A percentile compares a stretch with the other conserved stretches of the same genome.
Conservation (phyloP, 2,329 filamentous ascomycete species). For the Periconia sp. region DNA sequence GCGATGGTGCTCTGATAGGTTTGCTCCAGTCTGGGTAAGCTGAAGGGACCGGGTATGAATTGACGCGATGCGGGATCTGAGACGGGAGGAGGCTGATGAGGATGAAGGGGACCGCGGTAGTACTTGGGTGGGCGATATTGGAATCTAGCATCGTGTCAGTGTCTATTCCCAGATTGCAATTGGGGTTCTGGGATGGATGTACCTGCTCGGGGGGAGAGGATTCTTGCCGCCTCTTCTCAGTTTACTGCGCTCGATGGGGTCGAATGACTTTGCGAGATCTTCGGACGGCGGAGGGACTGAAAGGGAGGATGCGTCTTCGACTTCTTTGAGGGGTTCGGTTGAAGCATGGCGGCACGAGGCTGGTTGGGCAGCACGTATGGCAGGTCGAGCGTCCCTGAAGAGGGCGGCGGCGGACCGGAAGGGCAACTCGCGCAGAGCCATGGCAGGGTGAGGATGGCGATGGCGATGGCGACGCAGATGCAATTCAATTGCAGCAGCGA, state of each 20-base stretch:
- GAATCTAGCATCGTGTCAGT: constrained; percentile 62
- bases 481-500: no score
- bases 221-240: constrained; percentile 46
- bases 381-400: constrained; percentile 26
- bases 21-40: constrained; percentile 80
- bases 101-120: constrained; percentile 89
- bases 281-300: constrained; percentile 41
- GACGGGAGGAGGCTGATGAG: constrained; percentile 82
- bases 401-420: constrained; percentile 29
- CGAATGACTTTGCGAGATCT: constrained; percentile 49
- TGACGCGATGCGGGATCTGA: constrained; percentile 86
- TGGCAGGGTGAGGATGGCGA: constrained; percentile 19
- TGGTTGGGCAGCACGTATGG: constrained; percentile 19
- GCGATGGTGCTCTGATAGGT: constrained; percentile 87
- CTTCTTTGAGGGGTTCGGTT: constrained; percentile 46
- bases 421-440: constrained; percentile 43
- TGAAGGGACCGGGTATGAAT: constrained; percentile 90
- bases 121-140: constrained; percentile 94
- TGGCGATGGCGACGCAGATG: constrained; percentile 7
- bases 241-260: constrained; percentile 51
- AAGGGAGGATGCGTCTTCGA: constrained; percentile 53
- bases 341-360: constrained; percentile 51
- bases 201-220: constrained; percentile 58
- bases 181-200: constrained; percentile 3
- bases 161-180: neutral